Conservation (phyloP, 78 protist species). For the Thecamonas trahens region DNA sequence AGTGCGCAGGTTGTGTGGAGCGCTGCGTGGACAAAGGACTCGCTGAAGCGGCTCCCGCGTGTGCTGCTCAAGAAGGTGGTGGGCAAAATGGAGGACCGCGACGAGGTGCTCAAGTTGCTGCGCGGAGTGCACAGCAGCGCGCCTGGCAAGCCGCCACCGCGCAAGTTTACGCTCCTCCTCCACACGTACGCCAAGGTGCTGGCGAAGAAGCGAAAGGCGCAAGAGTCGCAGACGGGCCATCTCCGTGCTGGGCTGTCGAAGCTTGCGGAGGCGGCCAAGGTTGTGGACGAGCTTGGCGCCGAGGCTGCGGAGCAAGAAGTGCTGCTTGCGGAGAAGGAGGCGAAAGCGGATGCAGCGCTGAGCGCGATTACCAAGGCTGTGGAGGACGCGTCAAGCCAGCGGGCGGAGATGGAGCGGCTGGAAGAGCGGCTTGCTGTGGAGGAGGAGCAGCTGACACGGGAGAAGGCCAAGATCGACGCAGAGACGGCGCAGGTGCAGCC, state of each 20-base stretch:
- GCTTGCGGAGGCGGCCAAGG: constrained; percentile 40
- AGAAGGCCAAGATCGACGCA: constrained; percentile 32
- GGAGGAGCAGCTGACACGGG: constrained; percentile 20
- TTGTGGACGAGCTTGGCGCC: constrained; percentile 47
- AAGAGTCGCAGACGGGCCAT: background rate
- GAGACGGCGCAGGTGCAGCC: constrained; percentile 57
- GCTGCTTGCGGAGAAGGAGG: constrained; percentile 37
- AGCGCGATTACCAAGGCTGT: constrained; percentile 43
- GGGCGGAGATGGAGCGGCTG: constrained; percentile 36
- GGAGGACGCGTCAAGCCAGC: constrained; percentile 32
- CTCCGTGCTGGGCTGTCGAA: constrained; percentile 41
- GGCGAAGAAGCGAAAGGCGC: background rate
- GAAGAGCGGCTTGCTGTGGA: constrained; percentile 9
- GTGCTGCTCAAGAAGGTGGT: background rate
- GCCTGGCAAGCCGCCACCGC: constrained; percentile 21
- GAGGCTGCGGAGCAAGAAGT: constrained; percentile 41
- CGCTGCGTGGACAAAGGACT: constrained; percentile 32
- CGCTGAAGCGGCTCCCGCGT: constrained; percentile 13
- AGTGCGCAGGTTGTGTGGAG: constrained; percentile 47
- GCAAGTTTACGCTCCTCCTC: constrained; percentile 15
- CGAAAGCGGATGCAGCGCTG: constrained; percentile 62
- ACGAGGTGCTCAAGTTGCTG: background rate
- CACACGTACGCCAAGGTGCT: constrained; percentile 2
- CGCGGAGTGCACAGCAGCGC: constrained; percentile 12
- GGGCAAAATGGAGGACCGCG: background rate